These are phyloP conservation scores for Ustilago trichophora DNA, from an alignment of 1,284 basidiomycete species.

Conservation along the genomic window DNA sequence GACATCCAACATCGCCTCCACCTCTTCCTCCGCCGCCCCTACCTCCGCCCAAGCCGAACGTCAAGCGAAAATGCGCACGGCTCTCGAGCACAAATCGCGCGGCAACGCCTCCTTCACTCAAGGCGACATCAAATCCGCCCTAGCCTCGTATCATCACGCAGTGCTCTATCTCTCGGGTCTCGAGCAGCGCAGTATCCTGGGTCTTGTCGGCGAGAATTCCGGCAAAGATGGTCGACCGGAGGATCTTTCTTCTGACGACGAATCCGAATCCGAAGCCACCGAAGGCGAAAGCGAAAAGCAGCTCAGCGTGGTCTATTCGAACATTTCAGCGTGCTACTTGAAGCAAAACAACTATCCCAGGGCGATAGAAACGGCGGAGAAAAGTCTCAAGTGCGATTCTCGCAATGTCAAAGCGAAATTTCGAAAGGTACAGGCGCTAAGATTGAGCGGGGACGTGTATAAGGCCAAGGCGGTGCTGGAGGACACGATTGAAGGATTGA, in stretches of 20 bases:
- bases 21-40: no score
- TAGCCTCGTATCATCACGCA: conserved; percentile 21
- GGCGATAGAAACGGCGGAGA: conserved; percentile 20
- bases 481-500: not conserved
- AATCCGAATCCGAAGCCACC: not conserved
- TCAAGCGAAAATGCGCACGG: conserved; percentile 9
- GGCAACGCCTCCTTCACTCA: conserved; percentile 18
- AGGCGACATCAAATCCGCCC: conserved; percentile 14
- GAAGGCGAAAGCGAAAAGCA: conserved; percentile 7
- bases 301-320: conserved; percentile 17
- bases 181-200: conserved; percentile 14
- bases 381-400: conserved; percentile 15
- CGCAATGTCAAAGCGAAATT: conserved; percentile 31
- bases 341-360: conserved; percentile 11
- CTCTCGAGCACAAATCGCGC: conserved; percentile 12
- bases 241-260: conserved; percentile 13
- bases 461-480: not conserved
- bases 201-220: conserved; percentile 18
- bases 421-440: conserved; percentile 19
- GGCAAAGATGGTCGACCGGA: conserved; percentile 11
- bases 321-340: conserved; percentile 38
- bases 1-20: no score
- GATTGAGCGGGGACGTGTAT: conserved; percentile 12
- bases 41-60: no score
- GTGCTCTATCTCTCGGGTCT: conserved; percentile 20